Evolutionary conservation across 148 eudicot species (phyloP).

Genomic region (Spergularia marina): DNA sequence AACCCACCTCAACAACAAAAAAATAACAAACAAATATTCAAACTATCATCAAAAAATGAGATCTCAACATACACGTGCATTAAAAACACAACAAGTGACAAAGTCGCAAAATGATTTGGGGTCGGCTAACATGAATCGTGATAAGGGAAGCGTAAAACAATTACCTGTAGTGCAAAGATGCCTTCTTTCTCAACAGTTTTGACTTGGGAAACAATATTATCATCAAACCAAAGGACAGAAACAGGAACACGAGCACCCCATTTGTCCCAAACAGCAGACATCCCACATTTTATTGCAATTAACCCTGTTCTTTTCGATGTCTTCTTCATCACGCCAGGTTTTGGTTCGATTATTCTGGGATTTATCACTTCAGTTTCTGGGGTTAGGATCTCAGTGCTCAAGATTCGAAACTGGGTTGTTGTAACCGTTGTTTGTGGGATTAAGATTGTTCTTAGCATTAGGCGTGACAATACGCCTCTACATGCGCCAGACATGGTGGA

Average conservation of each 20-base stretch:
- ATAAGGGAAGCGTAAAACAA: neutral
- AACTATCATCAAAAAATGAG: constrained; percentile 4
- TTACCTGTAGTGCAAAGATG: constrained; percentile 81
- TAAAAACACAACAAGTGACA: neutral
- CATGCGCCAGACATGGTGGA: constrained; percentile 46
- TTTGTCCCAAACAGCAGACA: constrained; percentile 93
- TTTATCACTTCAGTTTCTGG: constrained; percentile 20
- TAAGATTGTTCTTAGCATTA: constrained; percentile 41
- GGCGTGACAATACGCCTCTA: constrained; percentile 54
- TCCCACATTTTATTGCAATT: constrained; percentile 88
- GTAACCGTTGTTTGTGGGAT: constrained; percentile 21
- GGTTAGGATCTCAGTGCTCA: constrained; percentile 34
- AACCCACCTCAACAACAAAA: neutral
- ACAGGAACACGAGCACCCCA: constrained; percentile 91
- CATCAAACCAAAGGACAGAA: constrained; percentile 78
- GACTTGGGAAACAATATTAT: constrained; percentile 86
- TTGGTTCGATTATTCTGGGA: constrained; percentile 51
- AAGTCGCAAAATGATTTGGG: neutral
- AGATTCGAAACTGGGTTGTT: constrained; percentile 31
- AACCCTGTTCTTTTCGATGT: constrained; percentile 67
- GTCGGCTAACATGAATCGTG: no score
- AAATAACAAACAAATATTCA: neutral
- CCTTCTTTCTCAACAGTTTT: constrained; percentile 91
- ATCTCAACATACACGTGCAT: constrained; percentile 7
- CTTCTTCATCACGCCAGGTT: constrained; percentile 58